Evolutionary conservation across 805 yeast genomes (phyloP), one percentile per base, ranked within the genome.

Genomic region (Grigorovia humatica): DNA sequence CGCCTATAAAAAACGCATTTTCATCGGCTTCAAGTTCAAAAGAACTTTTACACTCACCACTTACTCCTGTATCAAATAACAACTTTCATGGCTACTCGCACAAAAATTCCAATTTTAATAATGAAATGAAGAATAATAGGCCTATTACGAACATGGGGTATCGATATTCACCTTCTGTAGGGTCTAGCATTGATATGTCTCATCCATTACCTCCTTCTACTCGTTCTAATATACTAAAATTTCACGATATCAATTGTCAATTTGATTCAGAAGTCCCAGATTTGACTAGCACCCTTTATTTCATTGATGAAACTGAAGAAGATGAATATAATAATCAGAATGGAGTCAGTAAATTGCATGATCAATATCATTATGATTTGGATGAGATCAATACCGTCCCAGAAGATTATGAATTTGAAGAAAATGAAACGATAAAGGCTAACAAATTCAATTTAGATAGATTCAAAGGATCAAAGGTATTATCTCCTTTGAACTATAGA

Each of bases 301-400:
- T 66, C 41, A 67, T 68, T 27, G 68, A 67, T 52, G 71, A 68
- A 47, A 49, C 58, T 1, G 70, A 66, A 47, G 71, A 68, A 52
- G 71, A 66, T 48, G 57, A 54, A 20, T 61, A 61, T 44, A 61
- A 53, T 57, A 66, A 62, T 35, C 58, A 54, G 19, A 48, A 76
- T 29, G 79, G 75, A 52, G 80, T 75, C 2, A 9, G 17, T 5
- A 9, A 12, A 4, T 18, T 2, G 11, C 70, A 71, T 52, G 77
- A 74, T 11, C 68, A 68, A 9, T 71, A 73, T 51, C 76, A 74
- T n/a, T 70, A 71, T 19, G 64, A 74, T 15, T 51, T 78, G 19
- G 81, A 77, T 55, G 82, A 78, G 59, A 76, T 75, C 47, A 78
- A 78, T 54, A 67, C 61, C 2, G 67, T 78, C 4, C 79, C 81